These are phyloP conservation scores for Vigna radiata DNA, from an alignment of 306 rosid species.

Conservation along the genomic window DNA sequence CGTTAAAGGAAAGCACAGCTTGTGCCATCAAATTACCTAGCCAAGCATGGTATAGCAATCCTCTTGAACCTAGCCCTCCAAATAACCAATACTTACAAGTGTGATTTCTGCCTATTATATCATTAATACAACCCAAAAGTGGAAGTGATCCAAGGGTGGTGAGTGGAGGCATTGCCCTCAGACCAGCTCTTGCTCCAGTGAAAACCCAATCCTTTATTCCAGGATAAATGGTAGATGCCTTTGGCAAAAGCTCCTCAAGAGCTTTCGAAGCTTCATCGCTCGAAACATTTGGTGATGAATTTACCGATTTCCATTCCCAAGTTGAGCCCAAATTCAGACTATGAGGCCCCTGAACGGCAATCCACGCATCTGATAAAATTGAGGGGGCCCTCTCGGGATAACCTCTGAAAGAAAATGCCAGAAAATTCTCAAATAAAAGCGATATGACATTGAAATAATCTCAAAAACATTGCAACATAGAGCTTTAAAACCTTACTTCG, in stretches of 20 bases:
- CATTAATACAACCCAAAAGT: conserved; percentile 81
- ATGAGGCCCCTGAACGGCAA: conserved; percentile 72
- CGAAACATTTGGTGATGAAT: conserved; percentile 70
- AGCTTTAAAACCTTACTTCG: conserved; percentile 51
- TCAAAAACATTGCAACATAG: conserved; percentile 11
- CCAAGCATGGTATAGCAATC: conserved; percentile 92
- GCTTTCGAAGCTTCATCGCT: conserved; percentile 69
- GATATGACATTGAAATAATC: conserved; percentile 12
- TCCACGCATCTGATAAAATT: conserved; percentile 90
- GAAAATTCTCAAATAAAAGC: conserved; percentile 10
- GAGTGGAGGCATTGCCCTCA: conserved; percentile 98
- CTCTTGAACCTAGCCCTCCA: conserved; percentile 94
- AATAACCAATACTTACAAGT: conserved; percentile 80
- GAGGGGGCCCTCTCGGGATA: conserved; percentile 77
- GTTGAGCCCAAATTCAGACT: conserved; percentile 79
- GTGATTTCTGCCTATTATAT: conserved; percentile 50
- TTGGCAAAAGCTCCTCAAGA: conserved; percentile 74
- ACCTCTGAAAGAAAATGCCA: conserved; percentile 56
- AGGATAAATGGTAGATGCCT: conserved; percentile 74
- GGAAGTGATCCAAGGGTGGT: conserved; percentile 84
- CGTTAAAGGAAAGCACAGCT: conserved; percentile 76
- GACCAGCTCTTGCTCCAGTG: conserved; percentile 83
- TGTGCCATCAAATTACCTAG: conserved; percentile 79
- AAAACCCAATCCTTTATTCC: conserved; percentile 70
- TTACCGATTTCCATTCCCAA: conserved; percentile 90